phyloP scores from a whole-genome alignment of 2,329 filamentous ascomycete species.

The Talaromyces sp. region DNA sequence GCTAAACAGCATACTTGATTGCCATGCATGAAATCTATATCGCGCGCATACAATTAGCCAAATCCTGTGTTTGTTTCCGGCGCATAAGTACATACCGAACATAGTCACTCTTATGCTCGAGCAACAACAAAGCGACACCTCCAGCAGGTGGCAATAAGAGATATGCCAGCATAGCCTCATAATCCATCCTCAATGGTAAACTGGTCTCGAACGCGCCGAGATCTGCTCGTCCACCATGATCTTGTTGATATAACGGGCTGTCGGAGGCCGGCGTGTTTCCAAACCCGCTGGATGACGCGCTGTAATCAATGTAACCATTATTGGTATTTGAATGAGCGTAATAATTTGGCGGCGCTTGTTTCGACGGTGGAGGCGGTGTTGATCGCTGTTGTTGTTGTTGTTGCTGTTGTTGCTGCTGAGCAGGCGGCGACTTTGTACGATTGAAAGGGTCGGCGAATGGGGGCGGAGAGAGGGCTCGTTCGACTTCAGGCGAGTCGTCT shows the following conservation, averaged over 20 bases:
- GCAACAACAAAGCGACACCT: conserved; percentile 72
- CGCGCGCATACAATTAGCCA: background rate
- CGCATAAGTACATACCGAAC: conserved; percentile 61
- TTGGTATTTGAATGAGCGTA: conserved; percentile 1
- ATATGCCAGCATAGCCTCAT: conserved; percentile 88
- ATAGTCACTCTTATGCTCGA: conserved; percentile 95
- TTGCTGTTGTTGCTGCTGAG: conserved; percentile 17
- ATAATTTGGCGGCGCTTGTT: background rate
- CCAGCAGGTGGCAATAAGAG: conserved; percentile 77
- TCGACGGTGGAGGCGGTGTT: conserved; percentile 3
- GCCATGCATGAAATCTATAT: conserved; percentile 88
- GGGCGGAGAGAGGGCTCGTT: conserved; percentile 71
- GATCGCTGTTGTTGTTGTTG: background rate
- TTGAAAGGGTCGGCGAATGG: conserved; percentile 32
- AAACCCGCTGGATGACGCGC: conserved; percentile 23
- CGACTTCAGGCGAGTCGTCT: conserved; percentile 79
- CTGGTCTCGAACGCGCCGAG: conserved; percentile 81
- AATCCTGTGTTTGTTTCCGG: background rate
- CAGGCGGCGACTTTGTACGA: conserved; percentile 47
- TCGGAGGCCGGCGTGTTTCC: conserved; percentile 12
- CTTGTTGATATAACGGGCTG: conserved; percentile 25
- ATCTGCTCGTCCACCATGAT: conserved; percentile 54
- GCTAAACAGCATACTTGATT: conserved; percentile 77
- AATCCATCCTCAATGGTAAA: conserved; percentile 76
- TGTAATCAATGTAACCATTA: conserved; percentile 6